phyloP scores from a whole-genome alignment of 78 protist species.

The Dictyostelium firmibasis region DNA sequence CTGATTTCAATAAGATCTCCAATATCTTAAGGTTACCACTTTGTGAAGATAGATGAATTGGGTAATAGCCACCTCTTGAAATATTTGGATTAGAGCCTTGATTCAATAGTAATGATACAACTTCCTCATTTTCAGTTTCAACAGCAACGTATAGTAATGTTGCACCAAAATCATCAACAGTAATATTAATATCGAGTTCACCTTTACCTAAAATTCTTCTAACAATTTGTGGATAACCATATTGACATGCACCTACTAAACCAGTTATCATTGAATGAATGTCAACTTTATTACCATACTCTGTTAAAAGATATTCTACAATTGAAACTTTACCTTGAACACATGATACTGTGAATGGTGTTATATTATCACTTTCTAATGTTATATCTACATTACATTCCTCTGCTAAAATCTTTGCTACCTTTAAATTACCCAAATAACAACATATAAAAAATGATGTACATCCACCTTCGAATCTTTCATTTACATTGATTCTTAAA shows the following conservation, averaged over 20 bases:
- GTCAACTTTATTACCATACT: neutral
- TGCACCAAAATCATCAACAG: constrained; percentile 55
- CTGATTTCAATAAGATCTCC: neutral
- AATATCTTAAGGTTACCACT: neutral
- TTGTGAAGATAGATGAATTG: constrained; percentile 49
- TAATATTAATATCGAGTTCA: constrained; percentile 9
- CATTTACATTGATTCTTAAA: constrained; percentile 36
- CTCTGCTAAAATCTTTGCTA: neutral
- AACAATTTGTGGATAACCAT: constrained; percentile 40
- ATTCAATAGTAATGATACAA: constrained; percentile 22
- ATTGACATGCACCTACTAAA: constrained; percentile 39
- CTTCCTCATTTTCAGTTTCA: constrained; percentile 34
- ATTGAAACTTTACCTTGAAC: constrained; percentile 19
- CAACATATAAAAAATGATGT: constrained; percentile 30
- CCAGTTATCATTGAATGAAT: constrained; percentile 16
- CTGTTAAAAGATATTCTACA: neutral
- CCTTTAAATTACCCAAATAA: constrained; percentile 26
- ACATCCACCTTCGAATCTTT: constrained; percentile 52
- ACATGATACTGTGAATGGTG: constrained; percentile 64
- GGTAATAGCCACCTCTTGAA: neutral
- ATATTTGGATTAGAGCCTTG: constrained; percentile 38
- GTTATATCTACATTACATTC: neutral
- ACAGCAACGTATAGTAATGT: constrained; percentile 43
- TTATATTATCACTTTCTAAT: neutral
- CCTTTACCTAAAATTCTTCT: constrained; percentile 40